Evolutionary conservation across 2,329 filamentous ascomycete genomes (phyloP).

Genomic region (Botryotinia convoluta): DNA sequence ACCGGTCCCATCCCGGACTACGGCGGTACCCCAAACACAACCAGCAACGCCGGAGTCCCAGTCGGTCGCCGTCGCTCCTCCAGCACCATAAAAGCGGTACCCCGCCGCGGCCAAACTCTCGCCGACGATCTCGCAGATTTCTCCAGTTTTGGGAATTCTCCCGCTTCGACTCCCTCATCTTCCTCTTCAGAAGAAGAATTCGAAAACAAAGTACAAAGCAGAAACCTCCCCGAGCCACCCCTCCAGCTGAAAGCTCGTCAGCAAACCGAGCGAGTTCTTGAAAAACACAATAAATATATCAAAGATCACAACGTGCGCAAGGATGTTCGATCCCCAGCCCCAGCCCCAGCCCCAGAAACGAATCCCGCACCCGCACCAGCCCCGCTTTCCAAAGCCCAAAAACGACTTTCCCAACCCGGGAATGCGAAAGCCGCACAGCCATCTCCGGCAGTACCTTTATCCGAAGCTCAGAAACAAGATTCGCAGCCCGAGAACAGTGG

Average conservation of each 20-base stretch:
- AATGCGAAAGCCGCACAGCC: neutral
- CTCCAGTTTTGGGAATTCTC: neutral
- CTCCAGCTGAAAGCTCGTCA: neutral
- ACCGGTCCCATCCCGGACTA: neutral
- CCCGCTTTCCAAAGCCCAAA: too few species aligned
- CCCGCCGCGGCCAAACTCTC: neutral
- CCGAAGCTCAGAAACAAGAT: neutral
- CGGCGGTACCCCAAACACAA: neutral
- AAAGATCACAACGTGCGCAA: neutral
- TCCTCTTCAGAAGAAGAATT: neutral
- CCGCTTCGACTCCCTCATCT: too few species aligned
- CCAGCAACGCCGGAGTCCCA: too few species aligned
- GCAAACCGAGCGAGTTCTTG: neutral
- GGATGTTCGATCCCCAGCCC: neutral
- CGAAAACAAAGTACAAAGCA: neutral
- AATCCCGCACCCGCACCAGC: too few species aligned
- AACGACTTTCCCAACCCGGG: neutral
- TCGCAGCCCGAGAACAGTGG: neutral
- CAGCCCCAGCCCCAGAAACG: too few species aligned
- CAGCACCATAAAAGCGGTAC: neutral
- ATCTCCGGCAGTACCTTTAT: neutral
- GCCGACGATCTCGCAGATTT: neutral
- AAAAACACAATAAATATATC: neutral
- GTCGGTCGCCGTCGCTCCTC: neutral
- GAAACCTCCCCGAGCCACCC: too few species aligned